Evolutionary conservation across 345 rosid species (phyloP).

Genomic region (Aurinia saxatilis): DNA sequence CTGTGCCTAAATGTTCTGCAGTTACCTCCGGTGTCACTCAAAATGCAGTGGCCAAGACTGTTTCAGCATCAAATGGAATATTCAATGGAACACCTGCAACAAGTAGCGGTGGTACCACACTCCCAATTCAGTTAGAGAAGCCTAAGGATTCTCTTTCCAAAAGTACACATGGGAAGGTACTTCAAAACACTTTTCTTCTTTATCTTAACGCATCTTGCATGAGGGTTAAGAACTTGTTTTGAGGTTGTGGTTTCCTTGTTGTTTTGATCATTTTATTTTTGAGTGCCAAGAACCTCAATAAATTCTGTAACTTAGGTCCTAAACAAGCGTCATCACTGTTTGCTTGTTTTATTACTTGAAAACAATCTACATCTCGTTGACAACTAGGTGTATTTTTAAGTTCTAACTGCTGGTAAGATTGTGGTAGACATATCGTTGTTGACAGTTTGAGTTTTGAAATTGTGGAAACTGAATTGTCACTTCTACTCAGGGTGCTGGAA

Average conservation of each 20-base stretch:
- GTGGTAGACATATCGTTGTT: neutral
- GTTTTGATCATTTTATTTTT: neutral
- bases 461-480: constrained; percentile 11
- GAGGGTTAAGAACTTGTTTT: no score
- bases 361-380: neutral
- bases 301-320: neutral
- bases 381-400: neutral
- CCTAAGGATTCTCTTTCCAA: constrained; percentile 26
- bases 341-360: neutral
- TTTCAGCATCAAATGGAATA: constrained; percentile 31
- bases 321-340: neutral
- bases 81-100: constrained; percentile 11
- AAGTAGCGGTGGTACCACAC: constrained; percentile 16
- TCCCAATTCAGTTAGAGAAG: constrained; percentile 33
- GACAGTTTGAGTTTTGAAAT: neutral
- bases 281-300: neutral
- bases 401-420: neutral
- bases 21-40: constrained; percentile 22
- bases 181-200: neutral
- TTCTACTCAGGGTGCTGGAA: constrained; percentile 35
- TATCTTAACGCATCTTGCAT: neutral
- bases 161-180: constrained; percentile 38
- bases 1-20: constrained; percentile 30
- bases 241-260: neutral
- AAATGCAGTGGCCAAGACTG: constrained; percentile 19